Base-by-base conservation (phyloP, 2,329 filamentous ascomycete genomes). In the Aspergillus sp. region DNA sequence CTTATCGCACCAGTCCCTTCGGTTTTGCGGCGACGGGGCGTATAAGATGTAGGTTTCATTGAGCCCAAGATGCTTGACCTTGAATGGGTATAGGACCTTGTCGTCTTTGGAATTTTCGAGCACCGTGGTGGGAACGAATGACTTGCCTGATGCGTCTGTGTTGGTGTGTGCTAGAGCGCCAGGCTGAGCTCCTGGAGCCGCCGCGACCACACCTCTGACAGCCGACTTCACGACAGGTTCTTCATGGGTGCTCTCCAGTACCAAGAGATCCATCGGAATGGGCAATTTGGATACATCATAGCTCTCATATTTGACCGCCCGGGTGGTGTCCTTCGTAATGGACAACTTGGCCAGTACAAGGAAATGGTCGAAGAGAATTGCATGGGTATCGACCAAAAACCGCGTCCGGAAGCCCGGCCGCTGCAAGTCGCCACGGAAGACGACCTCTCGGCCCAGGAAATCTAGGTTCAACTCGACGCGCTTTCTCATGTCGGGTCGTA, bases 221-320 rank as follows among this genome's bases (percentile, higher is more conserved):
- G 85, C 82, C 2, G 84, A 87, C 72, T 95, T 96, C 56, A 93
- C 85, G 5, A 98, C 89, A 0, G 95, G 88, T 63, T 96, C 91
- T 64, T 99, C 96, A 64, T 93, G 91, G 65, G 90, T 88, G 72
- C 90, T 96, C 75, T 99, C 96, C 0, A 99, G 81, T 50, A 96
- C 90, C 24, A 99, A 81, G 2, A 99, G 81, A 66, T 96, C 93
- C 93, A 99, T 99, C 0, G 95, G 95, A 62, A 99, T 97, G 6
- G 90, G 91, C 75, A 96, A 83, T 73, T 96, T 93, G 1, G 93
- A 97, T 33, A 99, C 93, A 73, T 99, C 95, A 66, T 95, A 99
- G 63, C 83, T 82, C 68, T 89, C 86, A 66, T 90, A 91, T 75
- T 89, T 95, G 54, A 88, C 83, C n/a, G 84, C 84, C 48, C 84